Conservation (phyloP, 1,284 basidiomycete genomes). For the Austroboletus novae-zelandiae region DNA sequence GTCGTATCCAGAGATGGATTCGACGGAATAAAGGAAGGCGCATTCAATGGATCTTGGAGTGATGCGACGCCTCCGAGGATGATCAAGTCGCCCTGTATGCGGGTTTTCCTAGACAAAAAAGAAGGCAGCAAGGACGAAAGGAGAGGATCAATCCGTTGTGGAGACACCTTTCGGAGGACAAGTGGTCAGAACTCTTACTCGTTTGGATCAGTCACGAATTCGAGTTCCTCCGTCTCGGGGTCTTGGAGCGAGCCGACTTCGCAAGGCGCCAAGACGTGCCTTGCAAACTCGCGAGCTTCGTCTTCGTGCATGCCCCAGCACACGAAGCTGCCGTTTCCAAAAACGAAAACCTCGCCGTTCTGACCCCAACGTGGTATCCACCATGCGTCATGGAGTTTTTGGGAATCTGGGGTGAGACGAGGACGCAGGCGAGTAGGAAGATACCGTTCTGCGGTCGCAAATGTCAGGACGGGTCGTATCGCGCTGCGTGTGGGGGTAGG, state of each 20-base stretch:
- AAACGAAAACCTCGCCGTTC: slow-evolving; percentile 86
- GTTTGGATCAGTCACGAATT: slow-evolving; percentile 84
- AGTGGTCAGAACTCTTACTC: slow-evolving; percentile 43
- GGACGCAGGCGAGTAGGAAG: slow-evolving; percentile 54
- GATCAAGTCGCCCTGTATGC: slow-evolving; percentile 85
- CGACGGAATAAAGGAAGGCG: slow-evolving; percentile 46
- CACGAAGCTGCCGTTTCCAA: slow-evolving; percentile 82
- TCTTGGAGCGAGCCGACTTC: slow-evolving; percentile 66
- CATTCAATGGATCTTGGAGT: slow-evolving; percentile 42
- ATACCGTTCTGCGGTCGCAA: slow-evolving; percentile 77
- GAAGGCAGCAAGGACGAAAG: not conserved
- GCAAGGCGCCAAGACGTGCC: slow-evolving; percentile 56
- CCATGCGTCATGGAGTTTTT: slow-evolving; percentile 68
- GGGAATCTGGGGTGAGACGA: slow-evolving; percentile 50
- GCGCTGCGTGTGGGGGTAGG: slow-evolving; percentile 74
- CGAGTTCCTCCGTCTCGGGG: slow-evolving; percentile 83
- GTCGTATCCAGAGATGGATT: slow-evolving; percentile 49
- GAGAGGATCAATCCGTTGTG: no score
- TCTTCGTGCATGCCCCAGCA: slow-evolving; percentile 85
- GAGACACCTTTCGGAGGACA: no score
- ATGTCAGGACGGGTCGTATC: slow-evolving; percentile 71
- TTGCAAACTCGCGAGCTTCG: slow-evolving; percentile 69
- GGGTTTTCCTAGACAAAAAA: slow-evolving; percentile 57
- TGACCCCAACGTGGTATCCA: slow-evolving; percentile 78
- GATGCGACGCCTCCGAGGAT: slow-evolving; percentile 74